Evolutionary conservation across 75 land plant genomes (phyloP), one percentile per base, ranked within the genome.

Genomic region (Pinus taeda): DNA sequence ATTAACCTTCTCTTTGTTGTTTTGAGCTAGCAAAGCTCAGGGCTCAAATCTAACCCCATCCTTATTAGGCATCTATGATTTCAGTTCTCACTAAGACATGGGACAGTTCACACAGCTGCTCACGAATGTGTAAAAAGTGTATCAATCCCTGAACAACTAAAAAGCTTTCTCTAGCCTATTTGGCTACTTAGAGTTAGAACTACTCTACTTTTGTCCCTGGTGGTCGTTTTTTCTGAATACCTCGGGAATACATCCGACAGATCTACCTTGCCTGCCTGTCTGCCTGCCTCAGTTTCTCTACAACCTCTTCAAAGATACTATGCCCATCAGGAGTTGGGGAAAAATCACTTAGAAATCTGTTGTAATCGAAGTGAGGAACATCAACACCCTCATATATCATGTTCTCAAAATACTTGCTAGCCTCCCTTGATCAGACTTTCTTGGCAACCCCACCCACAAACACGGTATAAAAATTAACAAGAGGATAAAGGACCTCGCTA

Each of bases 371-470:
- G 57, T 85, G 82, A n/a, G 88, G 85, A 60, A 89, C 85, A 39
- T 84, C 87, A 15, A 75, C 30, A 13, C 85, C 85, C 70, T 86
- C 75, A 15, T 81, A 60, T 66, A 84, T 62, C 61, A 71, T 71
- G 71, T 88, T 84, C 82, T 89, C 91, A 56, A 84, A 84, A 79
- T 81, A 89, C 81, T 86, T 89, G 42, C 81, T 80, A 6, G 88
- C 88, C 57, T 86, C 85, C 71, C 69, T 21, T 14, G 71, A 59
- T 74, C 79, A 86, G 57, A 88, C 91, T 2, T 75, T 82, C 81
- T 84, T 89, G 17, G 82, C 83, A 78, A 89, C 77, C 6, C 91
- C 91, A 15, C 91, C 88, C 13, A 89, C 88, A 78, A 89, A 89
- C 22, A 89, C 81, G 53, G 78, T 80, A 49, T 86, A 81, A 71